Base-by-base conservation (phyloP, 805 yeast genomes). In the Zygoascus tannicola region DNA sequence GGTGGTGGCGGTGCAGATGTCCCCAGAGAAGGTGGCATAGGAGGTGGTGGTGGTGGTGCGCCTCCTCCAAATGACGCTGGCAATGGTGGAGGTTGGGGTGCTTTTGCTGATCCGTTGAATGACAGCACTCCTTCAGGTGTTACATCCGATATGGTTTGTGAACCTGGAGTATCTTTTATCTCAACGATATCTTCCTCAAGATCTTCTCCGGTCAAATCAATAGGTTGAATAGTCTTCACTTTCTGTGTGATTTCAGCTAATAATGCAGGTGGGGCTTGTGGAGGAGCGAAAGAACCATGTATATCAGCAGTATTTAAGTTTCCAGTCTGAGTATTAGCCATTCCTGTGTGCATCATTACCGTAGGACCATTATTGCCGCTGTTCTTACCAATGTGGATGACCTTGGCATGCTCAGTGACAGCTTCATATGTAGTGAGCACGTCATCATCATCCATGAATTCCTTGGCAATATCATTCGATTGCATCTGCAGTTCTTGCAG, bases 401-500 rank as follows among this genome's bases (percentile, higher is more conserved):
- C 52, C 14, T 50, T 44, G 5, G 54, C 53, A n/a, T 41, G 43
- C 20, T 50, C 54, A 19, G 54, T 30, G 5, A 56, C 58, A 7
- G 56, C 56, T 7, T 58, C 40, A 16, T 41, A 37, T n/a, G 43
- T 32, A 16, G 38, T 30, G 15, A 26, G 5, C 2, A 33, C 16
- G 22, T 38, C 46, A 5, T 32, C 42, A 5, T 39, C 35, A 16
- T 21, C 40, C 20, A 45, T 46, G 8, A 44, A 33, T 8, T 35
- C 40, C 45, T 78, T 74, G 45, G 80, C 76, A 55, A 81, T 73
- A 52, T 78, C 83, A 46, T 77, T 73, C 54, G 82, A 81, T 46
- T 75, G 72, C 21, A 67, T 65, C 57, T 85, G 92, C 43, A 88
- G 69, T 49, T 81, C 82, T 30, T 74, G 67, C 44, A 88, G 68